Evolutionary conservation across 176 grass and related monocot species (phyloP).

Genomic region (Lolium perenne): DNA sequence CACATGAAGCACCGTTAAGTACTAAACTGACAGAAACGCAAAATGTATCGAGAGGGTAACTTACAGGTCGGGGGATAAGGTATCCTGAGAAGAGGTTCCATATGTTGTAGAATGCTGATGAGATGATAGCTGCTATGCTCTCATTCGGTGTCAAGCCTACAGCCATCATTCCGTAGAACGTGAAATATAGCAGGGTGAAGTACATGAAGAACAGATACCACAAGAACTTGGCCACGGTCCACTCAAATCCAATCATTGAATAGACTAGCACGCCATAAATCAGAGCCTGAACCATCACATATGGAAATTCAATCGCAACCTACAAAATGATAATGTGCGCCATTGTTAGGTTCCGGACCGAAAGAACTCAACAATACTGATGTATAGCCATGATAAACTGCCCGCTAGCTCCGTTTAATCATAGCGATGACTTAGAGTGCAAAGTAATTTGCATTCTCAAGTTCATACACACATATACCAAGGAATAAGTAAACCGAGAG

Average conservation of each 20-base stretch:
- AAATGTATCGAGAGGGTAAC: constrained; percentile 29
- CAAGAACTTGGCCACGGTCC: constrained; percentile 83
- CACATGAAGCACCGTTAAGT: not conserved
- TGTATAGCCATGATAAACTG: not conserved
- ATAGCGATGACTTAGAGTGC: constrained; percentile 19
- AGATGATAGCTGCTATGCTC: constrained; percentile 75
- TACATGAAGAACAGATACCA: constrained; percentile 98
- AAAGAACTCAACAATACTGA: constrained; percentile 29
- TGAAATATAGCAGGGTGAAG: constrained; percentile 88
- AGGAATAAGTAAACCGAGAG: not conserved
- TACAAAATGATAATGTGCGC: constrained; percentile 38
- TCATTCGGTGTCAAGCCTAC: constrained; percentile 79
- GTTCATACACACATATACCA: not conserved
- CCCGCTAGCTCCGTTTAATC: not conserved
- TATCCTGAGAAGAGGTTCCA: constrained; percentile 95
- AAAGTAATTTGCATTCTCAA: not conserved
- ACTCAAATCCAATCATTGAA: constrained; percentile 82
- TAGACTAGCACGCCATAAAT: constrained; percentile 75
- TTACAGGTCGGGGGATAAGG: constrained; percentile 75
- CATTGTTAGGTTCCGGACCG: constrained; percentile 33
- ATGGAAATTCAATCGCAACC: constrained; percentile 77
- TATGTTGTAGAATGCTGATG: constrained; percentile 71
- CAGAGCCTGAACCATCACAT: constrained; percentile 66
- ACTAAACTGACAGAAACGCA: not conserved
- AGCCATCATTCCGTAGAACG: constrained; percentile 93